Evolutionary conservation across 192 early-diverging fungal species (phyloP).

Genomic region (Borealophlyctis nickersoniae): DNA sequence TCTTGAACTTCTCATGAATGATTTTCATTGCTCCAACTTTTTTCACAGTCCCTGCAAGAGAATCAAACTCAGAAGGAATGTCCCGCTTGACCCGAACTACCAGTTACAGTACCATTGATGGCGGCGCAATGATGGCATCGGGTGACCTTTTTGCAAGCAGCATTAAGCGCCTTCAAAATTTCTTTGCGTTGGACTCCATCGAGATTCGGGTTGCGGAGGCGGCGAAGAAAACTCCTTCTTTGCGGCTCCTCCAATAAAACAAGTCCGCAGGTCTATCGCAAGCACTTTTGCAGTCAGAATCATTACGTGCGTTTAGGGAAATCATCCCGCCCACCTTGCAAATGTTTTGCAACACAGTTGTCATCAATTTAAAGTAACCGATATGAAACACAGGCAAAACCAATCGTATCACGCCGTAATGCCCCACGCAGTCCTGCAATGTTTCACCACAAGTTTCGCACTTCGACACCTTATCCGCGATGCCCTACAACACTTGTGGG

Average conservation of each 20-base stretch:
- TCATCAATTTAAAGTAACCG: constrained; percentile 90
- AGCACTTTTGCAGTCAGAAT: background rate
- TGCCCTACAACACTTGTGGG: constrained; percentile 55
- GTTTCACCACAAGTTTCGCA: constrained; percentile 91
- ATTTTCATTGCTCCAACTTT: constrained; percentile 94
- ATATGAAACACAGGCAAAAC: constrained; percentile 96
- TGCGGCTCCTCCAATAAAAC: constrained; percentile 83
- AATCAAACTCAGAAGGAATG: background rate
- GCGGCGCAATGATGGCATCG: constrained; percentile 80
- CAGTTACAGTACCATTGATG: constrained; percentile 65
- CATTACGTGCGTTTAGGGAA: no score
- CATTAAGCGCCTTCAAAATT: constrained; percentile 79
- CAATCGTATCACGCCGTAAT: constrained; percentile 92
- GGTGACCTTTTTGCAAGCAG: constrained; percentile 80
- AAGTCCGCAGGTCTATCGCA: constrained; percentile 72
- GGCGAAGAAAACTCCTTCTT: constrained; percentile 64
- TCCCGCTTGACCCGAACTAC: background rate
- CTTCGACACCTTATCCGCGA: constrained; percentile 72
- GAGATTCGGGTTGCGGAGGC: constrained; percentile 71
- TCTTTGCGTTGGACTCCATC: constrained; percentile 78
- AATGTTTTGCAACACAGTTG: constrained; percentile 90
- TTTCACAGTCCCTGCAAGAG: constrained; percentile 72
- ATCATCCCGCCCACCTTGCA: constrained; percentile 94
- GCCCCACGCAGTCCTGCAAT: constrained; percentile 90
- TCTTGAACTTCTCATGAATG: constrained; percentile 89